Percentiles rank a stretch among this genome's conserved stretches.
phyloP scores from a whole-genome alignment of 352 stramenopile genomes.

The Blastocystis hominis region DNA sequence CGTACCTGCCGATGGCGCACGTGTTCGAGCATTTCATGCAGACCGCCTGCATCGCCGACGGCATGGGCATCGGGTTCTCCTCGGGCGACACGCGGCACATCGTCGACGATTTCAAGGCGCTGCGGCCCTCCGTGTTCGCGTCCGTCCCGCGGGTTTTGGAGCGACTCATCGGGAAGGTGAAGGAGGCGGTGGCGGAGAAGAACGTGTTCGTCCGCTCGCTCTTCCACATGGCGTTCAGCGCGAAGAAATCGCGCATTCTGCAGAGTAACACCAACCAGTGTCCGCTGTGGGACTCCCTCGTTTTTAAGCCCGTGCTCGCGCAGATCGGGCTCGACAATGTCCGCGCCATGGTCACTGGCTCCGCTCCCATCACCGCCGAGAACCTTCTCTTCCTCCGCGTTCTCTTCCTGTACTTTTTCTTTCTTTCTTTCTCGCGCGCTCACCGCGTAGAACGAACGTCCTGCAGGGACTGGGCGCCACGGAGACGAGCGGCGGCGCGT shows the following conservation, averaged over 20 bases:
- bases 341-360: conserved; percentile 80
- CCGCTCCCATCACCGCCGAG: conserved; percentile 77
- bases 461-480: conserved; percentile 87
- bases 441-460: conserved; percentile 73
- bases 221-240: conserved; percentile 42
- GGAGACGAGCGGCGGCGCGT: conserved; percentile 77
- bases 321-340: conserved; percentile 80
- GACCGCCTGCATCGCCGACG: conserved; percentile 59
- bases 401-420: conserved; percentile 77
- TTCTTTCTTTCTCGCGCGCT: no score
- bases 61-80: conserved; percentile 58
- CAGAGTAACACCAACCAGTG: conserved; percentile 59
- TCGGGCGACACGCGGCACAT: conserved; percentile 59
- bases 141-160: conserved; percentile 62
- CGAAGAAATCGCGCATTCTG: conserved; percentile 24
- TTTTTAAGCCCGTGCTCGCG: conserved; percentile 84
- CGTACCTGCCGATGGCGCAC: conserved; percentile 60
- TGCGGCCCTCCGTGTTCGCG: conserved; percentile 59
- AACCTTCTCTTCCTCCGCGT: conserved; percentile 58
- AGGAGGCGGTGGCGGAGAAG: conserved; percentile 64
- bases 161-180: conserved; percentile 74
- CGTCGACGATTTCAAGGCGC: conserved; percentile 56
- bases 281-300: conserved; percentile 80
- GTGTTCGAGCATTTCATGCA: conserved; percentile 62
- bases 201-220: conserved; percentile 53